phyloP scores from a whole-genome alignment of 2,329 filamentous ascomycete genomes.

The Epichloe glyceriae region DNA sequence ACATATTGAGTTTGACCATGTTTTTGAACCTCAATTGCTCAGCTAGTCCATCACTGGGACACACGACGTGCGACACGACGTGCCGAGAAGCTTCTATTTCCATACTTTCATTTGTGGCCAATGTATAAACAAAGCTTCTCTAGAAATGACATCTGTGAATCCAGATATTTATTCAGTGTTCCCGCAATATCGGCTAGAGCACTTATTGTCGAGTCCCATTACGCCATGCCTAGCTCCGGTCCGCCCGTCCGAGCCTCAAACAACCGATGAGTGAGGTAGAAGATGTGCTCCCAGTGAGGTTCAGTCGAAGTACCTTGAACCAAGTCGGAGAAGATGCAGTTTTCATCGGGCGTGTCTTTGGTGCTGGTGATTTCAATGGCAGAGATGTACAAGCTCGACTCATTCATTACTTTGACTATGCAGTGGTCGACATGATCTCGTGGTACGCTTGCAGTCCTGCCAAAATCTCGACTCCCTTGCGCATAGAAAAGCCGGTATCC shows the following conservation, averaged over 20 bases:
- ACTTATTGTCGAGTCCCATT: too few relatives aligned
- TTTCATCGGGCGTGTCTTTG: constrained; percentile 29
- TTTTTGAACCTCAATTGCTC: too few relatives aligned
- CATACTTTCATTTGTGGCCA: too few relatives aligned
- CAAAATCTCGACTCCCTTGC: constrained; percentile 46
- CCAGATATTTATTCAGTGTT: too few relatives aligned
- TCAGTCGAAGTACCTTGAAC: constrained; percentile 36
- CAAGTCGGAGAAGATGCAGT: constrained; percentile 42
- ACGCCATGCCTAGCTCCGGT: too few relatives aligned
- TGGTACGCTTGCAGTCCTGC: constrained; percentile 43
- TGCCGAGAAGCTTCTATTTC: too few relatives aligned
- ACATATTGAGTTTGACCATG: too few relatives aligned
- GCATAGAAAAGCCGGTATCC: constrained; percentile 53
- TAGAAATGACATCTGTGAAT: too few relatives aligned
- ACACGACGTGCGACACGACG: too few relatives aligned
- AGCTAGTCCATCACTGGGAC: too few relatives aligned
- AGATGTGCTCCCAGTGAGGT: constrained; percentile 41
- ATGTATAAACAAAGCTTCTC: too few relatives aligned
- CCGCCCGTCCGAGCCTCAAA: constrained; percentile 41
- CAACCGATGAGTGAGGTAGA: constrained; percentile 51
- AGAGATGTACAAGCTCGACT: constrained; percentile 33
- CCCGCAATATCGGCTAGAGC: too few relatives aligned
- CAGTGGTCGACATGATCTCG: constrained; percentile 40
- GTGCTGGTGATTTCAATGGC: constrained; percentile 28
- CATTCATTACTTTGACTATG: constrained; percentile 35